These are phyloP conservation scores for Hawksworthiomyces lignivorus DNA, from an alignment of 2,329 filamentous ascomycete species.

Conservation along the genomic window DNA sequence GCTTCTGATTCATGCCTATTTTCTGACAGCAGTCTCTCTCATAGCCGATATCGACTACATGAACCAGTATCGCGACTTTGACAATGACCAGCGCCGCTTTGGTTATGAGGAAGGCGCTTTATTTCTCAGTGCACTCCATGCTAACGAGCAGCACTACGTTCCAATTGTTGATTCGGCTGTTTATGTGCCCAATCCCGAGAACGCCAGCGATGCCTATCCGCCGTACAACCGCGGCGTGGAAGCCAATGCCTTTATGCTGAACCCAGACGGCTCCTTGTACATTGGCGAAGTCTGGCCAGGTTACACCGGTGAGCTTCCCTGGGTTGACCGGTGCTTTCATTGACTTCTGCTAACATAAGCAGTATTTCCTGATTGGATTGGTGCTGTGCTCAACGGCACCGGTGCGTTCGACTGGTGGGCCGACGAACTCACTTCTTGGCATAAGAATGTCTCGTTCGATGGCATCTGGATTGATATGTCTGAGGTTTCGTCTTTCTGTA, in stretches of 20 bases:
- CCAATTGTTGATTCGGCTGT: slow-evolving; percentile 65
- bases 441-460: slow-evolving; percentile 36
- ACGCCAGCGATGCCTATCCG: slow-evolving; percentile 57
- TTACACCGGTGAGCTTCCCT: too few species aligned
- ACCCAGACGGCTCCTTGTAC: slow-evolving; percentile 49
- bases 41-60: slow-evolving; percentile 63
- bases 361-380: slow-evolving; percentile 60
- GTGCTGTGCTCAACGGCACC: slow-evolving; percentile 51
- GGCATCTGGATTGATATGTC: slow-evolving; percentile 54
- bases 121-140: slow-evolving; percentile 55
- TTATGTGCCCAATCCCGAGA: slow-evolving; percentile 65
- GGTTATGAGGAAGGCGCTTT: slow-evolving; percentile 49
- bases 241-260: slow-evolving; percentile 45
- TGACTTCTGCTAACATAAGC: too few species aligned
- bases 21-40: not conserved
- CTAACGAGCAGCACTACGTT: slow-evolving; percentile 59
- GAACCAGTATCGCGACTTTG: slow-evolving; percentile 54
- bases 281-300: slow-evolving; percentile 68
- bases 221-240: slow-evolving; percentile 55
- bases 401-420: slow-evolving; percentile 58
- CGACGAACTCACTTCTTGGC: slow-evolving; percentile 35
- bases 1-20: not conserved
- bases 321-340: too few species aligned
- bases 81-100: slow-evolving; percentile 51
- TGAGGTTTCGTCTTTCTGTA: slow-evolving; percentile 40